phyloP scores from a whole-genome alignment of 2,329 filamentous ascomycete genomes.

The Colletotrichum musicola region DNA sequence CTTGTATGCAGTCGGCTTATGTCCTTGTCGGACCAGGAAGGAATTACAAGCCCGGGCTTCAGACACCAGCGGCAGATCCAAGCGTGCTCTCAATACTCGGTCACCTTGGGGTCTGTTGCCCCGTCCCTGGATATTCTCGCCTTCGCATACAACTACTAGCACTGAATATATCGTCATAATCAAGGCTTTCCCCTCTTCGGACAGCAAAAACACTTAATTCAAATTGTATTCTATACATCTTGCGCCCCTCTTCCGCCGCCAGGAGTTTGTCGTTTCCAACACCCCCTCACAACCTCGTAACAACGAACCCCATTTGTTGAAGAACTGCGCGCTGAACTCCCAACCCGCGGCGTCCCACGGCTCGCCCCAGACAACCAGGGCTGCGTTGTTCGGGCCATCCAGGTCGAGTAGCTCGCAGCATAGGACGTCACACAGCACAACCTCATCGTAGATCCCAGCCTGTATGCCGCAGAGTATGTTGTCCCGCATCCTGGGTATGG shows the following conservation, averaged over 20 bases:
- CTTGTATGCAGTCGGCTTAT: too few species aligned
- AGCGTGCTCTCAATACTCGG: too few species aligned
- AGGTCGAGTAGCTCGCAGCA: conserved; percentile 9
- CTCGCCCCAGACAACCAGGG: conserved; percentile 55
- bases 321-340: conserved; percentile 54
- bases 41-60: too few species aligned
- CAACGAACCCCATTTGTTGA: neutral
- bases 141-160: too few species aligned
- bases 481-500: conserved; percentile 45
- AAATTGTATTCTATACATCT: too few species aligned
- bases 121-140: too few species aligned
- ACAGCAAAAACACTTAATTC: too few species aligned
- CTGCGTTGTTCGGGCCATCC: neutral
- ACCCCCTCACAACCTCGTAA: neutral
- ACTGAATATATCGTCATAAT: too few species aligned
- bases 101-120: too few species aligned
- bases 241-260: neutral
- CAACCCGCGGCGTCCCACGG: conserved; percentile 57
- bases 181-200: too few species aligned
- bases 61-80: too few species aligned
- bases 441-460: neutral
- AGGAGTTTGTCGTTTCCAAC: neutral
- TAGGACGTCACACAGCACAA: conserved; percentile 8
- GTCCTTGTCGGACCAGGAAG: too few species aligned
- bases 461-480: conserved; percentile 40